Base-by-base conservation (phyloP, 331 rosid species). In the Pyrus hybrid region DNA sequence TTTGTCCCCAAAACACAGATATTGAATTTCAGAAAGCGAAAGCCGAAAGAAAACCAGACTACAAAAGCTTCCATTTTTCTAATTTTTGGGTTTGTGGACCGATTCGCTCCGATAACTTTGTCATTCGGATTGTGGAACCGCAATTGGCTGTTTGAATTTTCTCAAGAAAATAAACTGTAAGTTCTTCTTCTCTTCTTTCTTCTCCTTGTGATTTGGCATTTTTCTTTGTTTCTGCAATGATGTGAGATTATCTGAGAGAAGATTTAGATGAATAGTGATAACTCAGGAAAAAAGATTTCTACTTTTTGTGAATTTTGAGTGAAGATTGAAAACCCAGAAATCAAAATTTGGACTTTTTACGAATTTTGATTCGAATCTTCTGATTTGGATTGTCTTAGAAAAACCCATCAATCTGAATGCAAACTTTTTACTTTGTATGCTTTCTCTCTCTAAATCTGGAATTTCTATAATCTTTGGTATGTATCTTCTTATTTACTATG, bases 61-160 rank as follows among this genome's bases (percentile, higher is more conserved):
- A 74, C 58, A 53, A 76, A 68, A 71, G 43, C 8, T 20, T 28
- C 13, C 67, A 28, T 49, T 54, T 68, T 23, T 25, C 10, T 63
- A 61, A 60, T 18, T 72, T 79, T 61, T 20, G 86, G 90, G 93
- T 80, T 86, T 62, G 91, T 76, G 93, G 91, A 71, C 33, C 18
- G 91, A 68, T 80, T 79, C 37, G 81, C 21, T 20, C 80, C 8
- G 91, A 76, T 76, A 79, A 37, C 67, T 75, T 26, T 54, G 74
- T 85, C 78, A 83, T 57, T 76, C 64, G 93, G 96, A 88, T 83
- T 47, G 80, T 18, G 91, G 91, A 80, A 83, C 80, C 65, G 83
- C 70, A 62, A 25, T 79, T 74, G 83, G 91, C 72, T 70, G 84
- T 65, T 25, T 10, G 17, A 56, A 30, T 22, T 54, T 67, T 28